These are phyloP conservation scores for Mycena belliarum DNA, from an alignment of 768 basidiomycete species.

Conservation along the genomic window DNA sequence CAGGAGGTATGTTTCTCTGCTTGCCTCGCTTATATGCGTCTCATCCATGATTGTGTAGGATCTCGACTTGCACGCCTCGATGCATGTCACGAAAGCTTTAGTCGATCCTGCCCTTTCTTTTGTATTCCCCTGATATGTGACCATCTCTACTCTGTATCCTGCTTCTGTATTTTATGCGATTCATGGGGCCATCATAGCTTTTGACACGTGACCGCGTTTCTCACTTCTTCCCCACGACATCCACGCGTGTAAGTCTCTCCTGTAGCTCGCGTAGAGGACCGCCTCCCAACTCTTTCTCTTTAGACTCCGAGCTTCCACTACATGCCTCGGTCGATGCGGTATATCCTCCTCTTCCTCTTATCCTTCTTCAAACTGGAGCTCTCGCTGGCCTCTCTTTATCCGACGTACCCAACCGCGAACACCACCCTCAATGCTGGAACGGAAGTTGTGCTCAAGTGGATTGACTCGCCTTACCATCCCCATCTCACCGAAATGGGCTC, in stretches of 20 bases:
- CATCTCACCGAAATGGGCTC: conserved; percentile 41
- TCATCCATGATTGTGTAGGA: background rate
- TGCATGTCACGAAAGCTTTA: conserved; percentile 4
- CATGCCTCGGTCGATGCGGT: conserved; percentile 1
- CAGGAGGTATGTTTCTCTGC: conserved; percentile 4
- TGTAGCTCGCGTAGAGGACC: background rate
- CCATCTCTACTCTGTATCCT: background rate
- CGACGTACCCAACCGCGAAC: conserved; percentile 47
- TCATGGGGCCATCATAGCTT: too few relatives aligned
- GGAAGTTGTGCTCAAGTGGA: conserved; percentile 47
- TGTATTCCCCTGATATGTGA: background rate
- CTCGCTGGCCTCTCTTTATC: conserved; percentile 43
- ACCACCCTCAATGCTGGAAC: conserved; percentile 49
- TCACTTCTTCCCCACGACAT: background rate
- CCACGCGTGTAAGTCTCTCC: background rate
- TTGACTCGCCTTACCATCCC: conserved; percentile 46
- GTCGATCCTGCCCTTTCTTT: background rate
- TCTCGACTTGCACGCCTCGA: conserved; percentile 9
- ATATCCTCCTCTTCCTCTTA: conserved; percentile 1
- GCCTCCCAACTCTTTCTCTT: too few relatives aligned
- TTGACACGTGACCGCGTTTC: conserved; percentile 10
- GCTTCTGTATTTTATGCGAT: too few relatives aligned
- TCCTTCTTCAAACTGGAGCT: conserved; percentile 3
- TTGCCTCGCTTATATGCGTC: background rate
- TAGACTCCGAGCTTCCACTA: too few relatives aligned